Base-by-base conservation (phyloP, 768 basidiomycete species). In the Austroboletus eburneus region DNA sequence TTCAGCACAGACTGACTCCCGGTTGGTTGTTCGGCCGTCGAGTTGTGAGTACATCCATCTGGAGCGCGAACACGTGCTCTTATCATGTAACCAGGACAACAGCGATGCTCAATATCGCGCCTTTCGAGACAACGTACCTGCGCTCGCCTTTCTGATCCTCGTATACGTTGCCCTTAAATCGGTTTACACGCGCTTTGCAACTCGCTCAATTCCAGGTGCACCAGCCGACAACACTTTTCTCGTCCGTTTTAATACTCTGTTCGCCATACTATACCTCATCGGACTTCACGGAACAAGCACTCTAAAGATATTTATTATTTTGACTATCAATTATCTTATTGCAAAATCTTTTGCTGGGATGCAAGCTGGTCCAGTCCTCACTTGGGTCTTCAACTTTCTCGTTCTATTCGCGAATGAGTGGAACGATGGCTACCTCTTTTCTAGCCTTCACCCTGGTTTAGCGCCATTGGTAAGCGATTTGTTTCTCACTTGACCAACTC, bases 91-190 rank as follows among this genome's bases (percentile, higher is more conserved):
- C n/a, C 52, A 97, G 95, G 96, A 99, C 66, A 89, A 86, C 59
- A 91, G 89, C 52, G 96, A 98, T 58, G 70, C 75, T 0, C 96
- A 98, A 70, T 97, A 93, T 62, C 85, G 86, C 21, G 77, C 82
- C 3, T 96, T 99, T 66, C 80, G 96, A 32, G 73, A 77, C 56
- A 90, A 92, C 61, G 61, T 97, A 38, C 79, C 84, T 5, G 64
- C 82, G 5, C 75, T 98, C 4, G 21, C 57, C 30, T 34, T 62
- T 34, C 71, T 88, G 23, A 68, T 72, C 14, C 48, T 68, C 22
- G 56, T 74, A n/a, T 87, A 85, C 61, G 68, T 92, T 17, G 51
- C 66, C 20, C 52, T 79, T 42, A 85, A 85, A 57, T 70, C 64
- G 21, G 23, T 79, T n/a, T 80, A 79, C 52, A 69, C 65, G 48